These are phyloP conservation scores for Amaranthus tricolor DNA, from an alignment of 179 eudicot species.

Conservation along the genomic window DNA sequence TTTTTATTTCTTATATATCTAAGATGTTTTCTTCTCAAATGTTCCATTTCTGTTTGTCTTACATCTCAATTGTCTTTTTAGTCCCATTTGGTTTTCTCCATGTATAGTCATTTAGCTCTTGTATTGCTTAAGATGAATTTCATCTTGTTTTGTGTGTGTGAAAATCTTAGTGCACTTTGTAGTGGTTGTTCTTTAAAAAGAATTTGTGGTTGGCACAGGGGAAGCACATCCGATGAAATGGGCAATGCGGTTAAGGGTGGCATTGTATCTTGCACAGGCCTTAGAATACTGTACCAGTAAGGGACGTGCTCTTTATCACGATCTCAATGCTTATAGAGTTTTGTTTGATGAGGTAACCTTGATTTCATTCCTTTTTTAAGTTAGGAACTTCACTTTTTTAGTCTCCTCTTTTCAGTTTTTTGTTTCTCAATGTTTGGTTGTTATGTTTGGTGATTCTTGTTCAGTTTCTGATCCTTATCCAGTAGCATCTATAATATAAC, in stretches of 20 bases:
- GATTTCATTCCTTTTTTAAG: neutral
- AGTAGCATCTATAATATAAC: no score
- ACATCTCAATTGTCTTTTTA: no score
- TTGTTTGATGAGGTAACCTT: slow-evolving; percentile 72
- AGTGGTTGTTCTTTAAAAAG: neutral
- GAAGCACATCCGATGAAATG: slow-evolving; percentile 80
- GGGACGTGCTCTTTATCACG: slow-evolving; percentile 84
- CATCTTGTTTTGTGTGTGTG: neutral
- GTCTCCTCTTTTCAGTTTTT: neutral
- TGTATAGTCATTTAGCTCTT: no score
- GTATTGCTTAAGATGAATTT: neutral
- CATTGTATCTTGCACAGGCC: slow-evolving; percentile 72
- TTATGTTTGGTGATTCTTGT: neutral
- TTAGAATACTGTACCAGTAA: slow-evolving; percentile 74
- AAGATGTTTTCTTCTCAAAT: no score
- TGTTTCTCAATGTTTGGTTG: neutral
- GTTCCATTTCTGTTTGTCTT: no score
- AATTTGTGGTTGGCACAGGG: slow-evolving; percentile 44
- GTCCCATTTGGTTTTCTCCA: no score
- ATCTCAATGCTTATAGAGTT: slow-evolving; percentile 84
- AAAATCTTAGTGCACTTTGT: neutral
- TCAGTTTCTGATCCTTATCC: neutral
- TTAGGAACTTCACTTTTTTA: neutral
- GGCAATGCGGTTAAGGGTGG: slow-evolving; percentile 90
- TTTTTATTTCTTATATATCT: no score